Conservation (phyloP, 768 basidiomycete genomes). For the Mycena indigotica region DNA sequence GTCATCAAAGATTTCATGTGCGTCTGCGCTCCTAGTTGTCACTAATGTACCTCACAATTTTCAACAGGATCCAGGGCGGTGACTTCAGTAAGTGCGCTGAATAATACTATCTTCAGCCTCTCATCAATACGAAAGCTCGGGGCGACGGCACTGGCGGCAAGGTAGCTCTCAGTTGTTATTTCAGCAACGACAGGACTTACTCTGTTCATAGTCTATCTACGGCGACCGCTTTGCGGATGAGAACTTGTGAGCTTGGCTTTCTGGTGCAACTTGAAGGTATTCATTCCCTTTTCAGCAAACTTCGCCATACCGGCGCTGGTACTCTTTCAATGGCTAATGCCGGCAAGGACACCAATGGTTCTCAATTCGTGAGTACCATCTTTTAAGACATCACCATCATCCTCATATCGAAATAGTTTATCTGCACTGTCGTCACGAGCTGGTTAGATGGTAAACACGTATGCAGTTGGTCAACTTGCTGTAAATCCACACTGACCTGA, state of each 20-base stretch:
- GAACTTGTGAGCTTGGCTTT: slow-evolving; percentile 71
- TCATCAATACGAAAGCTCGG: slow-evolving; percentile 47
- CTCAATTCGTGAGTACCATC: slow-evolving; percentile 73
- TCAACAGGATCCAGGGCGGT: slow-evolving; percentile 89
- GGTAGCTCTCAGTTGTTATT: slow-evolving; percentile 38
- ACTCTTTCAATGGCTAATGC: slow-evolving; percentile 94
- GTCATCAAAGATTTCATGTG: slow-evolving; percentile 94
- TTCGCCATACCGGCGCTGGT: slow-evolving; percentile 88
- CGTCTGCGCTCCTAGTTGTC: slow-evolving; percentile 23
- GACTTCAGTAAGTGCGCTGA: slow-evolving; percentile 81
- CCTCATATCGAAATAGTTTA: slow-evolving; percentile 62
- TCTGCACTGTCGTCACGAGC: slow-evolving; percentile 81
- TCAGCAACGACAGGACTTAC: slow-evolving; percentile 4
- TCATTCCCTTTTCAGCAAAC: slow-evolving; percentile 63
- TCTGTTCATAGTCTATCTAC: slow-evolving; percentile 89
- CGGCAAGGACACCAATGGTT: slow-evolving; percentile 91
- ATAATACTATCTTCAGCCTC: background rate
- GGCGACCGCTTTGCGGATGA: slow-evolving; percentile 91
- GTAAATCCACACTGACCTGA: too few relatives aligned
- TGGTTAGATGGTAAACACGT: slow-evolving; percentile 94
- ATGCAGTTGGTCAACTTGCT: too few relatives aligned
- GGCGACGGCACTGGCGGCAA: slow-evolving; percentile 93
- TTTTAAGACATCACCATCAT: background rate
- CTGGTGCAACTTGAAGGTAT: background rate
- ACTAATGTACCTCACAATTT: background rate